These are phyloP conservation scores for Malania oleifera DNA, from an alignment of 164 flowering plant genomes.

Conservation along the genomic window DNA sequence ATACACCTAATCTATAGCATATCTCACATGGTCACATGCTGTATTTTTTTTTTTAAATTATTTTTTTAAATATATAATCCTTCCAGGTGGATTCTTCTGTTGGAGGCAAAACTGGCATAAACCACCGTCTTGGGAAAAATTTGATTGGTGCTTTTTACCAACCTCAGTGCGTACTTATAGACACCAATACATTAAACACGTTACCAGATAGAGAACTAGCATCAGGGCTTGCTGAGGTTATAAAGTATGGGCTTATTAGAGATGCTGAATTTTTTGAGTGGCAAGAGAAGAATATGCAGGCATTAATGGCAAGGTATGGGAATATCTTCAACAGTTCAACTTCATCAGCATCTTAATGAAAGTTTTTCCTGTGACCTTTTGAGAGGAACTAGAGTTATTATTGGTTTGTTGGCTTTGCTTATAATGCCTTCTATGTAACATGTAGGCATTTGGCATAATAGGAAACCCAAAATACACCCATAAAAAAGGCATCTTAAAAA, in stretches of 20 bases:
- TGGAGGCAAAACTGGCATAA: constrained; percentile 98
- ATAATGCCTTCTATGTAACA: too few relatives aligned
- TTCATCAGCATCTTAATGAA: not conserved
- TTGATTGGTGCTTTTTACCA: constrained; percentile 98
- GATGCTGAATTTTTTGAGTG: constrained; percentile 93
- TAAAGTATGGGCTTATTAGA: constrained; percentile 96
- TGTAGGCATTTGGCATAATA: too few relatives aligned
- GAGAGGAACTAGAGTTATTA: too few relatives aligned
- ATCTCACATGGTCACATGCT: too few relatives aligned
- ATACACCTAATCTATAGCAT: not conserved
- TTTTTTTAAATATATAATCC: not conserved
- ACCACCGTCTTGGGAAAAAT: constrained; percentile 89
- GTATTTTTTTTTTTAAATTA: not conserved
- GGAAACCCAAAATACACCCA: not conserved
- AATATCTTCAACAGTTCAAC: not conserved
- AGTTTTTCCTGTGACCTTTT: too few relatives aligned
- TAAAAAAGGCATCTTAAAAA: too few relatives aligned
- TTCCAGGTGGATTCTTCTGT: constrained; percentile 96
- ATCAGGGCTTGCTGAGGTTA: constrained; percentile 90
- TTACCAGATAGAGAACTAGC: constrained; percentile 92
- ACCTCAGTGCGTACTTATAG: constrained; percentile 94
- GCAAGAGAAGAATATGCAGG: constrained; percentile 91
- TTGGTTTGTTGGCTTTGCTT: too few relatives aligned
- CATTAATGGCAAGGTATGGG: constrained; percentile 68
- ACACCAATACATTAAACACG: constrained; percentile 86